Base-by-base conservation (phyloP, 768 basidiomycete species). In the Panaeolus cyanescens region DNA sequence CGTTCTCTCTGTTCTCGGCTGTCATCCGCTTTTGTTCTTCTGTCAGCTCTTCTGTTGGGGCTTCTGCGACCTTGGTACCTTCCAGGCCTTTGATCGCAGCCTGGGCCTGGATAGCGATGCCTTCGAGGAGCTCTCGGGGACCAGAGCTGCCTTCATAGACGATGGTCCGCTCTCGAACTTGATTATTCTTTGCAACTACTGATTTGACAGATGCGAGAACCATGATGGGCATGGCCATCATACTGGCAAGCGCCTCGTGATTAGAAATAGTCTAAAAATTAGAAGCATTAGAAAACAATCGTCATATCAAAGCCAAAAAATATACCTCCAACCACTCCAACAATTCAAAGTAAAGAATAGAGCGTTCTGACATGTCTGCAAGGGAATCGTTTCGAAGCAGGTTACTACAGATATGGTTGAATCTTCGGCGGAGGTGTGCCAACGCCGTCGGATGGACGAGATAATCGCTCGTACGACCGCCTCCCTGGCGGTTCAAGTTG, bases 161-260 rank as follows among this genome's bases (percentile, higher is more conserved):
- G 61, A 96, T 88, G 2, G 85, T 89, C 31, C 93, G 87, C 71
- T 95, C 94, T 31, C 93, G 86, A 61, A 89, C 84, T 7, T 82
- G 78, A 15, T 81, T 74, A 62, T 77, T 79, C 78, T 84, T 88
- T n/a, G 85, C 77, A 3, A 79, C 78, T n/a, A 87, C 77, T 5
- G 82, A 77, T 70, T 90, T 90, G 56, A 87, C 82, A 19, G 89
- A 89, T 4, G 83, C 79, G 19, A 87, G 84, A n/a, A 88, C 87
- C 94, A 95, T 95, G 70, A 93, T 93, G 5, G 95, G 94, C 93
- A 96, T 96, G 1, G 93, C 94, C 87, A 96, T 93, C 91, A 96
- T 95, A 62, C 91, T 93, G 15, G 93, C 93, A 37, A 97, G 76
- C 5, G 93, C 91, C 79, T 96, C 96, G 64, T 97, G 95, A 65